A percentile compares a stretch with the other conserved stretches of the same genome.
Evolutionary conservation across 169 alveolate genomes (phyloP).

Genomic region (Plasmodium inui): DNA sequence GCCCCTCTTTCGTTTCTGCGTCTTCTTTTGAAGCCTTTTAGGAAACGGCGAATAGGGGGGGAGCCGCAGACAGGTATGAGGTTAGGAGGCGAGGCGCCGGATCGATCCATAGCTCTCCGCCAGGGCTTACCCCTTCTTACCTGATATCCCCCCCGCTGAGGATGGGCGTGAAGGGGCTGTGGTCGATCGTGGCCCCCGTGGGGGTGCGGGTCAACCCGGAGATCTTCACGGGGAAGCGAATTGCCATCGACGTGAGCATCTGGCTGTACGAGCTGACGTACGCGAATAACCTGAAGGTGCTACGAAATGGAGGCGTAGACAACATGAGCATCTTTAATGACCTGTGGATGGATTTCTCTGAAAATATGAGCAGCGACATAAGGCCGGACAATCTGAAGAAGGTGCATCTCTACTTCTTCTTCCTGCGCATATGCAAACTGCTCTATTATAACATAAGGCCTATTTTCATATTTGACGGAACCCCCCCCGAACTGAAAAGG

Average conservation of each 20-base stretch:
- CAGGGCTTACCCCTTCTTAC: background rate
- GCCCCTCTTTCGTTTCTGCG: background rate
- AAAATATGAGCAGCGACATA: slow-evolving; percentile 68
- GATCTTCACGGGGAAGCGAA: slow-evolving; percentile 85
- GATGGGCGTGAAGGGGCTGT: slow-evolving; percentile 91
- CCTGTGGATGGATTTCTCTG: slow-evolving; percentile 78
- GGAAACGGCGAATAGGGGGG: background rate
- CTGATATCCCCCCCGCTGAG: background rate
- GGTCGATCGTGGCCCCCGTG: slow-evolving; percentile 91
- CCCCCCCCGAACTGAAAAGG: slow-evolving; percentile 90
- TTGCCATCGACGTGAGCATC: slow-evolving; percentile 92
- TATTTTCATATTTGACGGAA: slow-evolving; percentile 93
- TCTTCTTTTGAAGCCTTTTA: background rate
- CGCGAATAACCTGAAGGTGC: slow-evolving; percentile 45
- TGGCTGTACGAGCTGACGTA: slow-evolving; percentile 85
- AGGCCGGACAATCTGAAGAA: slow-evolving; percentile 75
- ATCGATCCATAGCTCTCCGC: background rate
- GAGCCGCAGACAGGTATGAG: background rate
- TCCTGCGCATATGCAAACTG: slow-evolving; percentile 91
- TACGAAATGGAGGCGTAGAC: slow-evolving; percentile 28
- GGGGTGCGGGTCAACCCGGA: slow-evolving; percentile 89
- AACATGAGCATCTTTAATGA: slow-evolving; percentile 65
- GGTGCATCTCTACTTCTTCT: slow-evolving; percentile 84
- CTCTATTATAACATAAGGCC: slow-evolving; percentile 92
- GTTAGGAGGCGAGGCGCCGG: background rate